A percentile compares a stretch with the other conserved stretches of the same genome.
phyloP scores from a whole-genome alignment of 805 yeast species.

The Cyberlindnera samutprakarnensis region DNA sequence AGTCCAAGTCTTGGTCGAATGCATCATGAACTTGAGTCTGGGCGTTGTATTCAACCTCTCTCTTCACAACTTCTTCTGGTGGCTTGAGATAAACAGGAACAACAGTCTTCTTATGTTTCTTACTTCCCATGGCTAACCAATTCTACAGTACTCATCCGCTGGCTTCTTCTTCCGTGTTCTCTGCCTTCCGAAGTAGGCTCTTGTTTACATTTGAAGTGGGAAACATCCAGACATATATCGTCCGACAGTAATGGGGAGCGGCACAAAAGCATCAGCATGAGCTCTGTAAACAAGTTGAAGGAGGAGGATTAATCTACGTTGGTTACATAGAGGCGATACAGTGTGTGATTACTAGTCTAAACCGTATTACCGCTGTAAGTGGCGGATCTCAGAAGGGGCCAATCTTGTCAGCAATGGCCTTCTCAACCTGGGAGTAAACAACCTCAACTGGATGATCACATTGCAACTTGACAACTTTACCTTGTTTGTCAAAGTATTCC shows the following conservation, averaged over 20 bases:
- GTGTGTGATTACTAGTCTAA: too few relatives aligned
- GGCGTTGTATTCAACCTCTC: slow-evolving; percentile 9
- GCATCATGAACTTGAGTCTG: slow-evolving; percentile 11
- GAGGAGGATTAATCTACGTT: neutral
- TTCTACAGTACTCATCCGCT: too few relatives aligned
- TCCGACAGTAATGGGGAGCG: too few relatives aligned
- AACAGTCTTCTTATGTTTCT: slow-evolving; percentile 2
- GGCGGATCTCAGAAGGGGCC: too few relatives aligned
- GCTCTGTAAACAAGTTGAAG: too few relatives aligned
- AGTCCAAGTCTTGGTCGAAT: slow-evolving; percentile 15
- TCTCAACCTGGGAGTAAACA: slow-evolving; percentile 64
- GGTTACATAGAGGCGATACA: too few relatives aligned
- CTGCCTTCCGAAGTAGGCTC: too few relatives aligned
- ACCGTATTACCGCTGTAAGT: too few relatives aligned
- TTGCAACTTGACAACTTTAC: slow-evolving; percentile 66
- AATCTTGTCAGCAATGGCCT: slow-evolving; percentile 46
- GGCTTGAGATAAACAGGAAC: slow-evolving; percentile 8
- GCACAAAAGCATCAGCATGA: too few relatives aligned
- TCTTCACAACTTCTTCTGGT: neutral
- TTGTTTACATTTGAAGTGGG: too few relatives aligned
- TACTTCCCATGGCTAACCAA: slow-evolving; percentile 12
- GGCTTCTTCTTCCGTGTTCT: too few relatives aligned
- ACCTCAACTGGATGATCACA: slow-evolving; percentile 78
- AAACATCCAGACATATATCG: too few relatives aligned
- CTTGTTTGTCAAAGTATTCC: slow-evolving; percentile 65